Percentiles rank a stretch among this genome's conserved stretches.
Conservation (phyloP, 129 eudicot species). For the Oenanthe sinensis region DNA sequence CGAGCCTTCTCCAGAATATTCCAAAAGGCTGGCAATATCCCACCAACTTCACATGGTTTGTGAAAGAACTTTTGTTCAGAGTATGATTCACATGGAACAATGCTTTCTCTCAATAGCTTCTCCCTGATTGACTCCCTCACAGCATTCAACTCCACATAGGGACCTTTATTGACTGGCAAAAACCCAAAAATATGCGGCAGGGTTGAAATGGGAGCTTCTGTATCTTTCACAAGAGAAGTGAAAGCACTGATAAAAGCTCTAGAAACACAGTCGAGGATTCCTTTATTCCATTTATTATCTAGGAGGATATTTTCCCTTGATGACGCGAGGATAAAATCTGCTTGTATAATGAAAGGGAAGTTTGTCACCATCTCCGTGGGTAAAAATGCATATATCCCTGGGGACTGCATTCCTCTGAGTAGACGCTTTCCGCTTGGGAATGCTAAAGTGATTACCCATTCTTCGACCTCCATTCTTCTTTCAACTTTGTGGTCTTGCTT, state of each 20-base stretch:
- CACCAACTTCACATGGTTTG: conserved; percentile 40
- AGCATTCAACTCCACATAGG: conserved; percentile 25
- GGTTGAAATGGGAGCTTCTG: conserved; percentile 28
- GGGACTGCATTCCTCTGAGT: conserved; percentile 25
- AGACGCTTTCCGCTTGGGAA: conserved; percentile 47
- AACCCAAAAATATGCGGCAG: conserved; percentile 36
- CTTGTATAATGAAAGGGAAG: conserved; percentile 57
- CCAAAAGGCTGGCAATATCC: conserved; percentile 40
- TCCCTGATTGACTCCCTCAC: conserved; percentile 31
- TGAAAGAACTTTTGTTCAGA: conserved; percentile 29
- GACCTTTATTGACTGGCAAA: conserved; percentile 28
- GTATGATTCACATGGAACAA: conserved; percentile 47
- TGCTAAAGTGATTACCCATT: conserved; percentile 48
- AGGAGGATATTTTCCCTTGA: conserved; percentile 49
- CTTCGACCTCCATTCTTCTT: conserved; percentile 40
- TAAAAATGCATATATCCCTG: conserved; percentile 49
- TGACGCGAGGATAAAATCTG: conserved; percentile 50
- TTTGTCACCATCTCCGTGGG: conserved; percentile 54
- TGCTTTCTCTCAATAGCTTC: conserved; percentile 26
- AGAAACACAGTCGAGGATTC: conserved; percentile 44
- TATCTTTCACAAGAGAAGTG: conserved; percentile 28
- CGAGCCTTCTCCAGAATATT: conserved; percentile 27
- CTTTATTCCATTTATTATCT: conserved; percentile 49
- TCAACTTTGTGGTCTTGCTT: conserved; percentile 31
- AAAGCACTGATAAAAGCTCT: conserved; percentile 41